phyloP scores from a whole-genome alignment of 257 asterid species.

The Coffea eugenioides region DNA sequence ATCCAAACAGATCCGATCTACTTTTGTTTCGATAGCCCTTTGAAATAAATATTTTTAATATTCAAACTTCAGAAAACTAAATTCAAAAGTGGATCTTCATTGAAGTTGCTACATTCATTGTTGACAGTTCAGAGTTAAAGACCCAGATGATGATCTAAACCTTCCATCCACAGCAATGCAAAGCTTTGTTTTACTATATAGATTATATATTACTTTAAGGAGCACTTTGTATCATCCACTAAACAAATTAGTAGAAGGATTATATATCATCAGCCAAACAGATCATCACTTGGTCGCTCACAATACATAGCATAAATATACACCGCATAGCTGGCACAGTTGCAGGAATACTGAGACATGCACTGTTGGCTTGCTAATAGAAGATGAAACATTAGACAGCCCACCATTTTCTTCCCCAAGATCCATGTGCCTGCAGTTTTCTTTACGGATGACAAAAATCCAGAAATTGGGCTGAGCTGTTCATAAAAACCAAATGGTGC shows the following conservation, averaged over 20 bases:
- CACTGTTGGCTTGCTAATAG: neutral
- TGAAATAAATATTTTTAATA: constrained; percentile 23
- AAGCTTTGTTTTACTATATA: neutral
- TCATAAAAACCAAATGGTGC: neutral
- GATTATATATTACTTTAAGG: neutral
- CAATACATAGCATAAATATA: neutral
- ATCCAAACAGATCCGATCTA: constrained; percentile 50
- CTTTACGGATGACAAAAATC: neutral
- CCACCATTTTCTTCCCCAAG: neutral
- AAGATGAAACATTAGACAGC: neutral
- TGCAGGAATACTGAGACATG: neutral
- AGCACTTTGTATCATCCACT: neutral
- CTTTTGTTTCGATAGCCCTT: constrained; percentile 34
- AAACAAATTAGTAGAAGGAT: neutral
- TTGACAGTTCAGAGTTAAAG: constrained; percentile 49
- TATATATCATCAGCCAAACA: neutral
- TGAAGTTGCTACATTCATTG: constrained; percentile 33
- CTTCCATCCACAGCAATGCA: constrained; percentile 12
- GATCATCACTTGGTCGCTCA: neutral
- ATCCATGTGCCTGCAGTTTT: constrained; percentile 2
- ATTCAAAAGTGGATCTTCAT: constrained; percentile 11
- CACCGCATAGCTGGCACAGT: neutral
- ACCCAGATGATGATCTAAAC: constrained; percentile 8
- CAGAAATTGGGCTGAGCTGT: neutral
- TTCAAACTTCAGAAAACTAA: neutral